These are phyloP conservation scores for Phytopythium oedochilum DNA, from an alignment of 352 stramenopile genomes.

Conservation along the genomic window DNA sequence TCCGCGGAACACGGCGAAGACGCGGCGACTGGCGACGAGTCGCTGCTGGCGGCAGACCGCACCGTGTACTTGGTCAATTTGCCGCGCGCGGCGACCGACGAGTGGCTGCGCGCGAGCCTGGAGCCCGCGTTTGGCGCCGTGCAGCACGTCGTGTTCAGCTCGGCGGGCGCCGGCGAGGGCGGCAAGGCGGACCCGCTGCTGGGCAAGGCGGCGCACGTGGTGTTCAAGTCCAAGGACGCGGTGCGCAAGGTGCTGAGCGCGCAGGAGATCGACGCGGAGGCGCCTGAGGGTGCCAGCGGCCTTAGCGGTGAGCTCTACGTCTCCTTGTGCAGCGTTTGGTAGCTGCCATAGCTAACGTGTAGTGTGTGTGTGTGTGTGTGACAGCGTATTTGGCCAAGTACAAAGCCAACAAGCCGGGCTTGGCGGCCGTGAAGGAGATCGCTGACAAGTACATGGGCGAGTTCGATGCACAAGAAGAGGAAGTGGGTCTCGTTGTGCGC, in stretches of 20 bases:
- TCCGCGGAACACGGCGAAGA: background rate
- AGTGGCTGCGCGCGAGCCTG: slow-evolving; percentile 54
- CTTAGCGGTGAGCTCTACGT: slow-evolving; percentile 23
- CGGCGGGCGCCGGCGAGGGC: background rate
- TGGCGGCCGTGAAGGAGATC: slow-evolving; percentile 56
- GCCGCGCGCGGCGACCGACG: slow-evolving; percentile 30
- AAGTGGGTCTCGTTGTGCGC: slow-evolving; percentile 16
- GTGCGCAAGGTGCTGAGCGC: slow-evolving; percentile 49
- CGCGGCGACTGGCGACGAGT: slow-evolving; percentile 26
- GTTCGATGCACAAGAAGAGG: slow-evolving; percentile 69
- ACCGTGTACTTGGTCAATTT: slow-evolving; percentile 80
- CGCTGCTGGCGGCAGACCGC: slow-evolving; percentile 45
- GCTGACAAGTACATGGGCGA: slow-evolving; percentile 72
- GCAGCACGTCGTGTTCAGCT: slow-evolving; percentile 42
- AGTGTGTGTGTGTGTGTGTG: background rate
- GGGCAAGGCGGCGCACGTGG: slow-evolving; percentile 51
- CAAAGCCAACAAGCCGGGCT: slow-evolving; percentile 55
- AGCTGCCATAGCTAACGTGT: background rate
- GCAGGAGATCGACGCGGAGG: slow-evolving; percentile 26
- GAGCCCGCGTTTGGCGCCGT: slow-evolving; percentile 40
- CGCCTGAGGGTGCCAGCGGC: slow-evolving; percentile 16
- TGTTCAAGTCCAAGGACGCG: slow-evolving; percentile 69
- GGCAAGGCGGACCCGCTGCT: slow-evolving; percentile 16
- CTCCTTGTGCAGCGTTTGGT: background rate
- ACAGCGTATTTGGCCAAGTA: slow-evolving; percentile 59